Percentiles rank a stretch among this genome's conserved stretches.
These are phyloP conservation scores for Neurospora terricola DNA, from an alignment of 495 filamentous ascomycete genomes.

Conservation along the genomic window DNA sequence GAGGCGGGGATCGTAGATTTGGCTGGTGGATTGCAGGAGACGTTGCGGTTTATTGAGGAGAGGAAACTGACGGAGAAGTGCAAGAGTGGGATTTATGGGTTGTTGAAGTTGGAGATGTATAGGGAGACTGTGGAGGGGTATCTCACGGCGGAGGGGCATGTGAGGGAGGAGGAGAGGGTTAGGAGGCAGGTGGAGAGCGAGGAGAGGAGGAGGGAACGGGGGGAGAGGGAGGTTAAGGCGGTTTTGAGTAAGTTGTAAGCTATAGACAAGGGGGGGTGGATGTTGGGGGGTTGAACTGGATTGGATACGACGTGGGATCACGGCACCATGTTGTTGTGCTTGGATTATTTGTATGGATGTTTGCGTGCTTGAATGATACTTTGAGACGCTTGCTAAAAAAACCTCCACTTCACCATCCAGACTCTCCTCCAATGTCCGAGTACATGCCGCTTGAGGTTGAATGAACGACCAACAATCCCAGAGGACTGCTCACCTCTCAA, in stretches of 20 bases:
- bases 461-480: neutral
- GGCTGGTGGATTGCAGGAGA: conserved; percentile 52
- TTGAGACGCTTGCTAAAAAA: too few relatives aligned
- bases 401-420: too few relatives aligned
- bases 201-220: conserved; percentile 19
- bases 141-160: conserved; percentile 34
- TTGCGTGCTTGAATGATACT: too few relatives aligned
- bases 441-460: neutral
- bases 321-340: too few relatives aligned
- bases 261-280: too few relatives aligned
- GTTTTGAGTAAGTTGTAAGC: conserved; percentile 3
- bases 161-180: conserved; percentile 35
- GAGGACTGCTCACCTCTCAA: neutral
- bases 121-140: conserved; percentile 42
- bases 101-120: conserved; percentile 66
- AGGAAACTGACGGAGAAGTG: conserved; percentile 48
- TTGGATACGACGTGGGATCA: too few relatives aligned
- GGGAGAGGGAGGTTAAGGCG: conserved; percentile 34
- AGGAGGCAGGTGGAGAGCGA: conserved; percentile 27
- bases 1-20: conserved; percentile 58
- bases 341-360: too few relatives aligned
- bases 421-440: neutral
- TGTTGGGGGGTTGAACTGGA: too few relatives aligned
- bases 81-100: conserved; percentile 52
- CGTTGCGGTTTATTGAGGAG: conserved; percentile 43